phyloP scores from a whole-genome alignment of 768 basidiomycete species.

The Lyophyllum shimeji region DNA sequence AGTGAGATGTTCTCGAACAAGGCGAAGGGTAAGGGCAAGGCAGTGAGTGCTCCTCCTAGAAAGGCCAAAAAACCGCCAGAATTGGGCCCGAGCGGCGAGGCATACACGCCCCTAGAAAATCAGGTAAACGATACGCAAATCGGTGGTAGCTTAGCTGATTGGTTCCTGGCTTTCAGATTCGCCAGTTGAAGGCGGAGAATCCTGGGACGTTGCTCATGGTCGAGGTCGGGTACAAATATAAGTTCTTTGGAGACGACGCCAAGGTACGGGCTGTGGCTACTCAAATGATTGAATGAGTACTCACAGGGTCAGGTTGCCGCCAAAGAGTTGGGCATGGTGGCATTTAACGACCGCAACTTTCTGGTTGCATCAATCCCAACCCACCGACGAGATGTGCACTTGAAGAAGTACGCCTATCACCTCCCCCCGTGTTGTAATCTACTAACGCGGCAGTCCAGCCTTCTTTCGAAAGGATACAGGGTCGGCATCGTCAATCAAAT shows the following conservation, averaged over 20 bases:
- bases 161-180: constrained; percentile 37
- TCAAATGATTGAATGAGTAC: background rate
- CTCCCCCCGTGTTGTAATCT: background rate
- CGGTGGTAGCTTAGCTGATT: background rate
- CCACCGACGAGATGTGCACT: constrained; percentile 64
- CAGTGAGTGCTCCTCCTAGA: constrained; percentile 20
- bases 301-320: constrained; percentile 55
- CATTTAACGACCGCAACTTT: constrained; percentile 71
- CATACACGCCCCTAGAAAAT: constrained; percentile 76
- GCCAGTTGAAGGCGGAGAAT: constrained; percentile 62
- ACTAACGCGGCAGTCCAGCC: constrained; percentile 29
- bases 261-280: constrained; percentile 40
- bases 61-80: constrained; percentile 37
- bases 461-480: constrained; percentile 76
- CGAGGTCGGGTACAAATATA: constrained; percentile 83
- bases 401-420: constrained; percentile 59
- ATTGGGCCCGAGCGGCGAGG: constrained; percentile 66
- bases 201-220: constrained; percentile 71
- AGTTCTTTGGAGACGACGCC: constrained; percentile 84
- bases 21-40: constrained; percentile 32
- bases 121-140: constrained; percentile 42
- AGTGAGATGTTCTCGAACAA: constrained; percentile 46
- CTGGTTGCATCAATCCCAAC: constrained; percentile 72
- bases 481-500: constrained; percentile 83
- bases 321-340: constrained; percentile 76